Base-by-base conservation (phyloP, 805 yeast species). In the Metschnikowia baotianmanensis region DNA sequence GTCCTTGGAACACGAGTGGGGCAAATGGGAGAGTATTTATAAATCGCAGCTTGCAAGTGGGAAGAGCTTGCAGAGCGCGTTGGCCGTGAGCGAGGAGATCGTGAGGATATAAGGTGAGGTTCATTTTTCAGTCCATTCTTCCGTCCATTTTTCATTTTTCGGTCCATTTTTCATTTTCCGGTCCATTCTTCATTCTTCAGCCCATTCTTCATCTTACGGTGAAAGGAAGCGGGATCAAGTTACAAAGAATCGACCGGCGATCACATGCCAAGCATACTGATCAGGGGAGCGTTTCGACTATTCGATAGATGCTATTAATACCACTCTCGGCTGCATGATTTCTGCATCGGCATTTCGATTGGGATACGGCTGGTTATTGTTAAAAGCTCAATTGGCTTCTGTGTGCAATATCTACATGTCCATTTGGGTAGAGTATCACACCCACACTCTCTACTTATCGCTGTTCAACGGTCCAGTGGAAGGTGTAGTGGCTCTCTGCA, bases 371-470 rank as follows among this genome's bases (percentile, higher is more conserved):
- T 76, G 81, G 69, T 50, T 74, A 46, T 60, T 83, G 32, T 57
- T 83, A 42, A 40, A 85, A 31, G 67, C 88, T 3, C 89, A 86
- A 52, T 82, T 85, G 59, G 88, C 86, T 4, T 69, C 86, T 2
- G 72, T 86, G 38, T 77, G 83, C 46, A 90, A 90, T 62, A 90
- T 90, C 61, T 90, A 89, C 59, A 59, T 86, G 36, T 82, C 95
- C 27, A 90, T 97, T 1, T 90, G 97, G 97, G 98, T 91, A 64
- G 96, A 89, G 59, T 90, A 78, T 61, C 91, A 89, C 58, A 90
- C 97, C 1, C 95, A 88, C 53, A 81, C 80, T 34, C 69, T 90
- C 36, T 90, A 74, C 60, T 68, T 90, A 38, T 80, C 91, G 25
- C 81, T 75, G 47, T 80, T 87, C 53, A 84, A 95, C 11, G 98